Percentiles rank a stretch among this genome's conserved stretches.
Evolutionary conservation across 164 flowering plant species (phyloP).

Genomic region (Pachysandra terminalis): DNA sequence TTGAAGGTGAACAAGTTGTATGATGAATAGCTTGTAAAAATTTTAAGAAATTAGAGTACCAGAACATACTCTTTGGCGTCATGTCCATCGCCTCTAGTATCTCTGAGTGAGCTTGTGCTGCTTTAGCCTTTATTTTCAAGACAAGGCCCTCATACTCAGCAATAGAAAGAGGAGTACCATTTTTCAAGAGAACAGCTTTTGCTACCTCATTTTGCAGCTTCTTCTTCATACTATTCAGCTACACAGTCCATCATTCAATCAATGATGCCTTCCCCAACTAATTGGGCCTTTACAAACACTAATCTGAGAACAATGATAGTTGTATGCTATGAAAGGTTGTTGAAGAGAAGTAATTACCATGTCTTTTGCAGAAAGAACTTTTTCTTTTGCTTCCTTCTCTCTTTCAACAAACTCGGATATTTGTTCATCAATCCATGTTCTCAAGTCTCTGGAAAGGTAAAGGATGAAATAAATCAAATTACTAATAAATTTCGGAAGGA

Average conservation of each 20-base stretch:
- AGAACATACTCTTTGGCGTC: slow-evolving; percentile 48
- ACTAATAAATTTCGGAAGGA: neutral
- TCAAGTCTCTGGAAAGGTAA: slow-evolving; percentile 41
- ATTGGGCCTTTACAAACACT: neutral
- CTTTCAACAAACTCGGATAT: slow-evolving; percentile 33
- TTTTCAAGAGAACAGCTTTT: slow-evolving; percentile 38
- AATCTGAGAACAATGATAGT: no score
- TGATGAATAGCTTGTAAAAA: neutral
- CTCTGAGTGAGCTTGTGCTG: slow-evolving; percentile 51
- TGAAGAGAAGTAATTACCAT: slow-evolving; percentile 37
- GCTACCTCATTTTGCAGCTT: slow-evolving; percentile 61
- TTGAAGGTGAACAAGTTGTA: neutral
- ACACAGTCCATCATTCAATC: slow-evolving; percentile 2
- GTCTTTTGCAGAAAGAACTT: slow-evolving; percentile 49
- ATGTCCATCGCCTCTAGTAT: slow-evolving; percentile 37
- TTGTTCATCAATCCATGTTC: slow-evolving; percentile 68
- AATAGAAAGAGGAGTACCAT: slow-evolving; percentile 49
- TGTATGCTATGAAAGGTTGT: neutral
- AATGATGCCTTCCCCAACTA: no score
- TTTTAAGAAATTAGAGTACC: neutral
- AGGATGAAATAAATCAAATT: neutral
- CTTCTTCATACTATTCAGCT: slow-evolving; percentile 55
- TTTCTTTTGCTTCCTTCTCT: slow-evolving; percentile 51
- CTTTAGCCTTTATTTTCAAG: slow-evolving; percentile 45
- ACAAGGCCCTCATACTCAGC: slow-evolving; percentile 58